Evolutionary conservation across 345 rosid genomes (phyloP).

Genomic region (Murraya koenigii): DNA sequence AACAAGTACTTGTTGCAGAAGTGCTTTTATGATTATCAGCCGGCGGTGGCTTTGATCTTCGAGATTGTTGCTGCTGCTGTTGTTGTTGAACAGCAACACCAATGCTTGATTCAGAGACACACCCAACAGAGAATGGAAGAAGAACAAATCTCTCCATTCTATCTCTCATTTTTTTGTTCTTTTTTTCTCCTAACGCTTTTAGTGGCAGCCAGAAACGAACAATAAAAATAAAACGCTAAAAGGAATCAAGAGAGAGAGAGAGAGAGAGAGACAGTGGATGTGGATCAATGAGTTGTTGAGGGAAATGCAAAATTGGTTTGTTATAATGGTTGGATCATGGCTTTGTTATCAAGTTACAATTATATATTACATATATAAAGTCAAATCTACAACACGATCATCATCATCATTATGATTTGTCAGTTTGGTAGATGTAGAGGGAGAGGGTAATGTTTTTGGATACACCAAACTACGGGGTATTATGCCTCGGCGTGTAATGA

Average conservation of each 20-base stretch:
- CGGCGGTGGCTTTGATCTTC: conserved; percentile 23
- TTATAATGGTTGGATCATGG: conserved; percentile 30
- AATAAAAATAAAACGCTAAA: neutral
- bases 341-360: conserved; percentile 42
- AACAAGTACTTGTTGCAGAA: conserved; percentile 31
- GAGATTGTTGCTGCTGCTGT: neutral
- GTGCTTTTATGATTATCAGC: conserved; percentile 13
- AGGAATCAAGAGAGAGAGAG: neutral
- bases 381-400: conserved; percentile 15
- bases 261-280: neutral
- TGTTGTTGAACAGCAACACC: conserved; percentile 36
- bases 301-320: conserved; percentile 19
- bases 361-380: conserved; percentile 22
- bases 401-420: neutral
- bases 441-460: neutral
- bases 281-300: neutral
- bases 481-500: neutral
- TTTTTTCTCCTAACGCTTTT: conserved; percentile 10
- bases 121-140: conserved; percentile 77
- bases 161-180: conserved; percentile 47
- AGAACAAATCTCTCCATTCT: conserved; percentile 76
- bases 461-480: conserved; percentile 7
- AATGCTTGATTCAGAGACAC: conserved; percentile 71
- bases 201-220: neutral
- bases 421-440: conserved; percentile 22